Evolutionary conservation across 108 stramenopile genomes (phyloP).

Genomic region (Pseudonitzschia pungens): DNA sequence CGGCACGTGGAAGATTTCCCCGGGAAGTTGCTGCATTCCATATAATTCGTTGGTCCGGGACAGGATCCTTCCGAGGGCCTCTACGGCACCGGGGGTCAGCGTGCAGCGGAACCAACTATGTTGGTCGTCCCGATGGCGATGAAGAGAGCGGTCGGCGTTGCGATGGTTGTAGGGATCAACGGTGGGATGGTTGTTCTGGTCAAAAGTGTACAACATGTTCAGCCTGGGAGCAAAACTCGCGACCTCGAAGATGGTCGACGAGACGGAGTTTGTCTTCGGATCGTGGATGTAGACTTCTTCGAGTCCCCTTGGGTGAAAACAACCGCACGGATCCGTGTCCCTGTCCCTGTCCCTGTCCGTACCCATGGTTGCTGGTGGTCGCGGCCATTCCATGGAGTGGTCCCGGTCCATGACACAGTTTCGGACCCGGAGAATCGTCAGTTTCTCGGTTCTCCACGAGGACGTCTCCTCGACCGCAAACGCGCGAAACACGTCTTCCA

Average conservation of each 20-base stretch:
- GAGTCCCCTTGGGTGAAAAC: background rate
- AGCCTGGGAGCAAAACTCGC: background rate
- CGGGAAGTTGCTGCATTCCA: background rate
- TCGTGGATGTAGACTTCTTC: background rate
- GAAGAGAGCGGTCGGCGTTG: background rate
- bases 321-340: too few relatives aligned
- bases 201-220: background rate
- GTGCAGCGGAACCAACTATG: background rate
- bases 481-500: background rate
- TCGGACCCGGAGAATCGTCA: too few relatives aligned
- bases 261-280: background rate
- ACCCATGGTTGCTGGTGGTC: too few relatives aligned
- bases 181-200: background rate
- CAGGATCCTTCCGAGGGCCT: background rate
- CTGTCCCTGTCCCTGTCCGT: too few relatives aligned
- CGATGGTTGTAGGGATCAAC: background rate
- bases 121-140: background rate
- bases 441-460: too few relatives aligned
- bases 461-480: too few relatives aligned
- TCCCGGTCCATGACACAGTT: too few relatives aligned
- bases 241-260: background rate
- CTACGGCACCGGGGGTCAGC: background rate
- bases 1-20: background rate
- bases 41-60: background rate
- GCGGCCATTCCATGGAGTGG: too few relatives aligned